Percentiles rank a stretch among this genome's conserved stretches.
phyloP scores from a whole-genome alignment of 2,329 filamentous ascomycete genomes.

The Fusarium anguioides region DNA sequence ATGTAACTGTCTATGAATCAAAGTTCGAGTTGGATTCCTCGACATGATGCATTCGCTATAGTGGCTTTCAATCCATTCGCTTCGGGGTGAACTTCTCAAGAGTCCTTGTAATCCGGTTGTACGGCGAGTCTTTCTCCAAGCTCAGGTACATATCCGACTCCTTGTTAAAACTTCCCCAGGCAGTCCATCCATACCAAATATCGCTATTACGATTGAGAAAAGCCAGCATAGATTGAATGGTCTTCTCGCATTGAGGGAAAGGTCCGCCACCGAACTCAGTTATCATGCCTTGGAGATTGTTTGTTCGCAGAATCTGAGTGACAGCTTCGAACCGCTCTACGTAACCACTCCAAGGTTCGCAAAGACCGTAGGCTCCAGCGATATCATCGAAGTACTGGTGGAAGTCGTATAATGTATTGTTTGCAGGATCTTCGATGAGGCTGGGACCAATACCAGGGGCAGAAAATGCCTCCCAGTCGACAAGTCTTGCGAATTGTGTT shows the following conservation, averaged over 20 bases:
- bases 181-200: slow-evolving; percentile 5
- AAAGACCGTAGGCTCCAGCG: not conserved
- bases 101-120: not conserved
- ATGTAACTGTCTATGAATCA: no score
- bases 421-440: not conserved
- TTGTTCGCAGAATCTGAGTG: not conserved
- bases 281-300: not conserved
- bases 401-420: slow-evolving; percentile 1
- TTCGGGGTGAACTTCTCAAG: not conserved
- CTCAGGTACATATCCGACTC: slow-evolving; percentile 1
- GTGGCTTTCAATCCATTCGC: fast-evolving
- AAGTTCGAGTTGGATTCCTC: no score
- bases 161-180: not conserved
- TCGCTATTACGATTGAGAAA: slow-evolving; percentile 1
- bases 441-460: not conserved
- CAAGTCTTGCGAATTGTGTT: not conserved
- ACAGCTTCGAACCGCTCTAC: not conserved
- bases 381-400: slow-evolving; percentile 1
- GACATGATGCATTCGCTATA: no score
- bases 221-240: not conserved
- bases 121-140: not conserved
- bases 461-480: not conserved
- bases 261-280: not conserved
- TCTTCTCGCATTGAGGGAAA: not conserved
- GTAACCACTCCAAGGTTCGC: not conserved